Base-by-base conservation (phyloP, 2,329 filamentous ascomycete species). In the Colletotrichum sp. region DNA sequence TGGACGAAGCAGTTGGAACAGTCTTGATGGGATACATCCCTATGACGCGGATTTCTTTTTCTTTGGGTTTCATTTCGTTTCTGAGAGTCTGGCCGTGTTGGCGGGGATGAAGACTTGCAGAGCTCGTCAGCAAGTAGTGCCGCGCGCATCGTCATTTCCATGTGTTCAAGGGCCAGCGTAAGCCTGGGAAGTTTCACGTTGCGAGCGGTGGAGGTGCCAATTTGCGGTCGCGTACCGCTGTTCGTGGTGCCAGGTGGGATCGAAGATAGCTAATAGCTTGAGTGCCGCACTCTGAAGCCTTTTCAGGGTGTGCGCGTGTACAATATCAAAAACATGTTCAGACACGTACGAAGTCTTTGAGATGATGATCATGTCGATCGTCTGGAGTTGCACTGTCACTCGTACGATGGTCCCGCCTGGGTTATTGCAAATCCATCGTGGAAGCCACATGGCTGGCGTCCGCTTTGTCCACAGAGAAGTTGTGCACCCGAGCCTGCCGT, bases 21-120 rank as follows among this genome's bases (percentile, higher is more conserved):
- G 34, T 73, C n/a, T 62, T 64, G 56, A 22, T 60, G 56, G 73
- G 62, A 75, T 64, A 48, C 73, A 64, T 73, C 43, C 32, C 32
- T 55, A 56, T 48, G 70, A 56, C 64, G 43, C 66, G 70, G 56
- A 56, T 71, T 36, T 75, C 15, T 36, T 70, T 62, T 75, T 55
- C 36, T 67, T 61, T 55, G 56, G 36, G 36, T 64, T 62, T 72
- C 27, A 27, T 58, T 65, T 27, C 39, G 36, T 16, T 58, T 68
- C 43, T 61, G 34, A 27, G 18, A 15, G 30, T 25, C 36, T 16
- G 28, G 43, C 22, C 66, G n/a, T 60, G 30, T 61, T 18, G 39
- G 62, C 22, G 55, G 56, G 69, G 61, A 12, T 16, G 34, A n/a
- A 64, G 60, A 25, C 68, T 32, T 71, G 28, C 52, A 60, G 28